Evolutionary conservation across 78 protist species (phyloP).

Genomic region (Isochrysis galbana): DNA sequence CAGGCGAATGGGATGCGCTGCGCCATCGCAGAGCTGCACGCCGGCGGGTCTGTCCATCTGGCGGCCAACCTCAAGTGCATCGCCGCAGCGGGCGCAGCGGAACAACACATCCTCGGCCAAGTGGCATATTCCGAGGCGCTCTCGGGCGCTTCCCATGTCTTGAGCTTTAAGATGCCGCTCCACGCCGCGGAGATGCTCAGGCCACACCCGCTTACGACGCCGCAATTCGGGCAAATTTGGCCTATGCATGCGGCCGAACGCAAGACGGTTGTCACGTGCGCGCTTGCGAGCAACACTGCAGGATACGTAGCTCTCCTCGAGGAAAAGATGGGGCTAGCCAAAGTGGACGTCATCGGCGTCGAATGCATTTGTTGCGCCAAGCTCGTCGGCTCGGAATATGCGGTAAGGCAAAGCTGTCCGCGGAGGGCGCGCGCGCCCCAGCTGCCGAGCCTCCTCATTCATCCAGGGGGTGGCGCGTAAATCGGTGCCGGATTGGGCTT

Average conservation of each 20-base stretch:
- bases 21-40: not conserved
- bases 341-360: not conserved
- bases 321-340: not conserved
- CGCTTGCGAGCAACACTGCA: not conserved
- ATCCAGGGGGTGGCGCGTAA: no score
- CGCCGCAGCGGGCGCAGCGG: not conserved
- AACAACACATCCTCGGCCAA: not conserved
- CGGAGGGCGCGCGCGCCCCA: no score
- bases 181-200: not conserved
- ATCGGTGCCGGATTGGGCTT: no score
- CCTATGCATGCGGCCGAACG: not conserved
- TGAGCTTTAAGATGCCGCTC: not conserved
- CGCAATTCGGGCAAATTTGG: constrained; percentile 24
- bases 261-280: not conserved
- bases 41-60: no score
- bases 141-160: not conserved
- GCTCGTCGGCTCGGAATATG: not conserved
- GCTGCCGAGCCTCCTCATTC: no score
- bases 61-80: not conserved
- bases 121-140: not conserved
- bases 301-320: not conserved
- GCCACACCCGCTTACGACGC: not conserved
- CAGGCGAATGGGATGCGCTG: not conserved
- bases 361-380: not conserved
- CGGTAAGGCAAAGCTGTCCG: no score